Percentiles rank a stretch among this genome's conserved stretches.
Conservation (phyloP, 805 yeast species). For the Saccharomyces paradoxus region DNA sequence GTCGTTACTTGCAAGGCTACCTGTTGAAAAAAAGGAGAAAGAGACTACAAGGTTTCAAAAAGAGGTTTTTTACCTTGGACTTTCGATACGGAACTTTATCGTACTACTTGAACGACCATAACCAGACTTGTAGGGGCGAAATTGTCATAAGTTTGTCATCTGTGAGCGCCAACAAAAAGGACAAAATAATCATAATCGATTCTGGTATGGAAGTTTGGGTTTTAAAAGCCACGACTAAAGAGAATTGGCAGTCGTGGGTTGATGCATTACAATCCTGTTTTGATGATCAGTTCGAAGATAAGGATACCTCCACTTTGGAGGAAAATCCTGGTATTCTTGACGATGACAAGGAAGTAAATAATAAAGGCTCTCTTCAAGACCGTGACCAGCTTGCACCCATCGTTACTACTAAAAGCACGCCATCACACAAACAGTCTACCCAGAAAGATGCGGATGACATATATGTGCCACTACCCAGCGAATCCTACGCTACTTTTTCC, state of each 20-base stretch:
- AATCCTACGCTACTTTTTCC: slow-evolving; percentile 14
- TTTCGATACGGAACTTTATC: slow-evolving; percentile 74
- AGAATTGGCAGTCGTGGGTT: slow-evolving; percentile 76
- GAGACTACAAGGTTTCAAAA: slow-evolving; percentile 76
- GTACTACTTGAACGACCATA: slow-evolving; percentile 64
- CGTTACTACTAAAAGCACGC: background rate
- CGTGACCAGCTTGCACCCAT: background rate
- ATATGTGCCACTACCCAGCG: slow-evolving; percentile 15
- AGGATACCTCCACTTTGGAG: background rate
- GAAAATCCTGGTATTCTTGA: background rate
- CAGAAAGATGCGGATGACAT: background rate
- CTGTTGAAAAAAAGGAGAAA: slow-evolving; percentile 75
- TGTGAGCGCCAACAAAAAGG: slow-evolving; percentile 67
- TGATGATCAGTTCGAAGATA: slow-evolving; percentile 10
- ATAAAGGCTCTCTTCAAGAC: background rate
- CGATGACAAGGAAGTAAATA: background rate
- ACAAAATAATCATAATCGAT: slow-evolving; percentile 68
- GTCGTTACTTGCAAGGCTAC: slow-evolving; percentile 69
- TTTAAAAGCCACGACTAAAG: slow-evolving; percentile 54
- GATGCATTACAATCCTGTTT: slow-evolving; percentile 54
- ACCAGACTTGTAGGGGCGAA: slow-evolving; percentile 71
- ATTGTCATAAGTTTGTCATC: slow-evolving; percentile 80
- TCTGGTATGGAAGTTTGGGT: slow-evolving; percentile 95
- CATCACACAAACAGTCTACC: background rate
- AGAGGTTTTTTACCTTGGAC: slow-evolving; percentile 77